phyloP scores from a whole-genome alignment of 2,329 filamentous ascomycete species.

The Phaeosphaeriaceae sp. region DNA sequence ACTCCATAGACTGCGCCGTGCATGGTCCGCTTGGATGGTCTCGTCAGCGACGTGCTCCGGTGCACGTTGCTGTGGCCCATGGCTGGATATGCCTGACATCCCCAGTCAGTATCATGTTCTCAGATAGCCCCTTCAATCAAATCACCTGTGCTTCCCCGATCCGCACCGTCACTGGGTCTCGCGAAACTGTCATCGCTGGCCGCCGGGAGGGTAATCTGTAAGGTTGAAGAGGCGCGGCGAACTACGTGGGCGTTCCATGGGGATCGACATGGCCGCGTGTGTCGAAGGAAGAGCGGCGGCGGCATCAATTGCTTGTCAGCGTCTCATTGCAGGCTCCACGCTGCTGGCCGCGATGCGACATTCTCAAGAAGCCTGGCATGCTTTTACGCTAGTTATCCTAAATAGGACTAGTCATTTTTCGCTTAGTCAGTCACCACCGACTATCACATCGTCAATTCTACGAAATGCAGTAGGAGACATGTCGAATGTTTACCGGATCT shows the following conservation, averaged over 20 bases:
- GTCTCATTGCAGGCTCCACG: conserved; percentile 41
- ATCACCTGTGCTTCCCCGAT: not conserved
- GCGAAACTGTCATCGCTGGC: conserved; percentile 14
- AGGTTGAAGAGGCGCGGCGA: conserved; percentile 31
- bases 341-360: conserved; percentile 10
- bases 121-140: not conserved
- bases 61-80: not conserved
- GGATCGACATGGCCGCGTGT: conserved; percentile 53
- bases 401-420: conserved; percentile 16
- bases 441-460: not conserved
- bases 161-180: not conserved
- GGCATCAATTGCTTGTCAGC: conserved; percentile 53
- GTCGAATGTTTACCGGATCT: not conserved
- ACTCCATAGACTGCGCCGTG: not conserved
- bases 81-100: not conserved
- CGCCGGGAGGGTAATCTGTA: conserved; percentile 19
- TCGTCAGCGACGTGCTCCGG: not conserved
- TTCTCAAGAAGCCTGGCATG: conserved; percentile 25
- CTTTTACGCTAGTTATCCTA: conserved; percentile 11
- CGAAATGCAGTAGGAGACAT: conserved; percentile 1
- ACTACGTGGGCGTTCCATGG: conserved; percentile 48
- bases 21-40: not conserved
- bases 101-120: not conserved
- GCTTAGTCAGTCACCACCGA: conserved; percentile 25
- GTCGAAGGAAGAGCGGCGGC: conserved; percentile 50